These are phyloP conservation scores for Sporothrix brunneoviolacea DNA, from an alignment of 2,329 filamentous ascomycete species.

Conservation along the genomic window DNA sequence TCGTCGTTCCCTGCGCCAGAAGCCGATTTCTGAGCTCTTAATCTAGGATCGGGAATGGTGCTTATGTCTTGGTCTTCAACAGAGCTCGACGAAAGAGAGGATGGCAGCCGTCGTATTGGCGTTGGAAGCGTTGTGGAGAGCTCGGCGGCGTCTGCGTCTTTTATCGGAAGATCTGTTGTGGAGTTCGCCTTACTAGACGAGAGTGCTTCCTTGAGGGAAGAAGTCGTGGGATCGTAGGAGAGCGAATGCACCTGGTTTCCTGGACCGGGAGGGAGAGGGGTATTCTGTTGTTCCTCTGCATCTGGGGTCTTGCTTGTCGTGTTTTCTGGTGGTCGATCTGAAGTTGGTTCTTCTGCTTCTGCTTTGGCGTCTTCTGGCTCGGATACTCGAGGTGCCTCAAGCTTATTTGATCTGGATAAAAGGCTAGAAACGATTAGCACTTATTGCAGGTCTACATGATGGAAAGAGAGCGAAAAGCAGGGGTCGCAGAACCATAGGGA, in stretches of 20 bases:
- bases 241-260: background rate
- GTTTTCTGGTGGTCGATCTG: background rate
- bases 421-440: too few species aligned
- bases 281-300: background rate
- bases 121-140: background rate
- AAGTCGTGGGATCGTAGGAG: background rate
- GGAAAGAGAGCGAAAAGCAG: too few species aligned
- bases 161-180: background rate
- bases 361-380: too few species aligned
- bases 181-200: background rate
- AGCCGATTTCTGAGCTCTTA: slow-evolving; percentile 42
- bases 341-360: too few species aligned
- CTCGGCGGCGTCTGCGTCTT: background rate
- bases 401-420: too few species aligned
- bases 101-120: slow-evolving; percentile 16
- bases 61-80: slow-evolving; percentile 55
- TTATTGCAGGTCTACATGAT: too few species aligned
- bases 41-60: slow-evolving; percentile 61
- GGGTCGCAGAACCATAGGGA: too few species aligned
- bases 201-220: background rate
- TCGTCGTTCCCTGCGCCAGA: slow-evolving; percentile 40
- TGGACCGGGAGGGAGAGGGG: background rate
- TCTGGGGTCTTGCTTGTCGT: background rate
- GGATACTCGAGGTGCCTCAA: too few species aligned
- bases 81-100: slow-evolving; percentile 29